Evolutionary conservation across 371 early-diverging fungal species (phyloP).

Genomic region (Haplosporangium sp.): DNA sequence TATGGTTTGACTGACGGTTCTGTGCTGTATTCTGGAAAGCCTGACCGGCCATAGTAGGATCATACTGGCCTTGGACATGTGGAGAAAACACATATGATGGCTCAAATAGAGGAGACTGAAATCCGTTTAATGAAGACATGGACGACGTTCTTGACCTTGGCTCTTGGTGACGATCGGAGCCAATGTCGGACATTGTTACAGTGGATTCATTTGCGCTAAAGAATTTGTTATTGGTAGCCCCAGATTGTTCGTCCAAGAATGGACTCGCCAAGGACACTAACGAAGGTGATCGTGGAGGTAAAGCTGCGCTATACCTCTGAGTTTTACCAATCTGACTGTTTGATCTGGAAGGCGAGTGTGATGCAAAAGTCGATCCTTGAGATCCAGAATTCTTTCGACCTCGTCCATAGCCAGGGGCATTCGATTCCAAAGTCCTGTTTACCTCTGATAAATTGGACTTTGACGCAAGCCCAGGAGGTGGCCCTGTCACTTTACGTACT

Average conservation of each 20-base stretch:
- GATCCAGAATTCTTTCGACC: conserved; percentile 11
- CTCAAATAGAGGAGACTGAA: conserved; percentile 40
- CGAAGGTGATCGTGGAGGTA: conserved; percentile 28
- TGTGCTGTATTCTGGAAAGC: conserved; percentile 12
- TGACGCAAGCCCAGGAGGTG: conserved; percentile 25
- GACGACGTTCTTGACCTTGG: conserved; percentile 42
- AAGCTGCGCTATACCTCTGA: conserved; percentile 16
- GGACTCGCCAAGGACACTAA: conserved; percentile 12
- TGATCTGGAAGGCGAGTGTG: conserved; percentile 12
- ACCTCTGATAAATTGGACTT: conserved; percentile 6
- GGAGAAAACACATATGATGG: conserved; percentile 19
- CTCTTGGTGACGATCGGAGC: conserved; percentile 3
- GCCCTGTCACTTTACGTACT: conserved; percentile 27
- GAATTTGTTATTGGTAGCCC: background rate
- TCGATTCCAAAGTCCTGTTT: background rate
- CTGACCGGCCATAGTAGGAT: conserved; percentile 1
- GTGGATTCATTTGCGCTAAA: background rate
- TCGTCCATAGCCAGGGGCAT: conserved; percentile 17
- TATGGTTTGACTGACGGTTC: conserved; percentile 10
- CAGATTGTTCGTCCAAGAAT: conserved; percentile 8
- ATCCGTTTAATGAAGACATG: conserved; percentile 34
- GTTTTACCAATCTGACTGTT: conserved; percentile 9
- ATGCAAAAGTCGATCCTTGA: background rate
- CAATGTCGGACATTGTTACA: background rate
- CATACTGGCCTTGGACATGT: conserved; percentile 21